These are phyloP conservation scores for Anthostomella pinea DNA, from an alignment of 2,329 filamentous ascomycete species.

Conservation along the genomic window DNA sequence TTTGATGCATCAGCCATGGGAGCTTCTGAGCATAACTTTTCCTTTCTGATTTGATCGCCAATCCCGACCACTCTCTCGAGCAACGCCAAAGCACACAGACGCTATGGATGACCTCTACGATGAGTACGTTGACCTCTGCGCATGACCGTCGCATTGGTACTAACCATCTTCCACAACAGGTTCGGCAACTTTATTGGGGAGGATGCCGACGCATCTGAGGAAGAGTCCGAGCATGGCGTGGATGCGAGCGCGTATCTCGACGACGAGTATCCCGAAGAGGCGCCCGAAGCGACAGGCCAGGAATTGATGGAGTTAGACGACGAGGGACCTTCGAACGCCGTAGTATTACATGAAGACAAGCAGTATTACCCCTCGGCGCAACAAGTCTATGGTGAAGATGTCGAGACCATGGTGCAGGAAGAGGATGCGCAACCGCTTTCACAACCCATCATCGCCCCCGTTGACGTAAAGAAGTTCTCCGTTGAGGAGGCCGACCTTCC, in stretches of 20 bases:
- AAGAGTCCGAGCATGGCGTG: slow-evolving; percentile 75
- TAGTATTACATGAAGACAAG: slow-evolving; percentile 98
- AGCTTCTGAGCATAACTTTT: too few species aligned
- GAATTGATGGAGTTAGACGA: slow-evolving; percentile 94
- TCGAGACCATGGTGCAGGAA: slow-evolving; percentile 94
- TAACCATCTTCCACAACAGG: slow-evolving; percentile 44
- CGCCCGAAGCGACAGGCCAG: slow-evolving; percentile 64
- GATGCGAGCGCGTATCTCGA: slow-evolving; percentile 78
- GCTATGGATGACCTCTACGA: slow-evolving; percentile 95
- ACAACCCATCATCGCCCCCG: slow-evolving; percentile 88
- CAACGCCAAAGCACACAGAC: slow-evolving; percentile 24
- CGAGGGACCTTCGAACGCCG: slow-evolving; percentile 88
- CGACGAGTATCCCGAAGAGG: slow-evolving; percentile 68
- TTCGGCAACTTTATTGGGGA: slow-evolving; percentile 99
- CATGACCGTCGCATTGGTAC: not conserved
- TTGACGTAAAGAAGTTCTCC: slow-evolving; percentile 94
- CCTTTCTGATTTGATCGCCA: slow-evolving; percentile 10
- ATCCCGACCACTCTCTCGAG: slow-evolving; percentile 13
- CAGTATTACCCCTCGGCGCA: slow-evolving; percentile 99
- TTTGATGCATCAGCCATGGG: too few species aligned
- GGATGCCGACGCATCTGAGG: slow-evolving; percentile 77
- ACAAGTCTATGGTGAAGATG: slow-evolving; percentile 90
- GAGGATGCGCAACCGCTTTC: slow-evolving; percentile 93
- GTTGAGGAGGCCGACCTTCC: slow-evolving; percentile 90
- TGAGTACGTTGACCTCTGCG: slow-evolving; percentile 61